Evolutionary conservation across 1,284 basidiomycete genomes (phyloP).

Genomic region (Cystobasidium slooffiae): DNA sequence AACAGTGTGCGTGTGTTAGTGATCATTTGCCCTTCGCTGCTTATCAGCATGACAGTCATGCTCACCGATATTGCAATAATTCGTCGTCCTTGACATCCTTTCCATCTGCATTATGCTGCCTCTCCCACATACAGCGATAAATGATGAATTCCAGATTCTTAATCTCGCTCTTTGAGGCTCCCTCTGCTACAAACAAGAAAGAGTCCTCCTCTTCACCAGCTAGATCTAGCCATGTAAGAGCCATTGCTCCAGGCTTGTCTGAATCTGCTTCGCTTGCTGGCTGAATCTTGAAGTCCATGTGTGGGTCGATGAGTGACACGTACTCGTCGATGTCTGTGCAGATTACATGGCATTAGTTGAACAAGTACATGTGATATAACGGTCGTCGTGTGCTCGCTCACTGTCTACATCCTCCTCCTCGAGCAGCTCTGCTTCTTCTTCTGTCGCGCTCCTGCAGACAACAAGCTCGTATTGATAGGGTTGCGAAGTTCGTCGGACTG

Average conservation of each 20-base stretch:
- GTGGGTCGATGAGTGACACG: constrained; percentile 38
- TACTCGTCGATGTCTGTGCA: constrained; percentile 36
- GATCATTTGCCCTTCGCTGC: background rate
- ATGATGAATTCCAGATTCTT: constrained; percentile 56
- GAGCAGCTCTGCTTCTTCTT: constrained; percentile 89
- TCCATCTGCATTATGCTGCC: constrained; percentile 47
- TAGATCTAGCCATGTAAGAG: constrained; percentile 87
- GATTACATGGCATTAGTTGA: background rate
- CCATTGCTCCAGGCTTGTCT: constrained; percentile 12
- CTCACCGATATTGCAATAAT: constrained; percentile 49
- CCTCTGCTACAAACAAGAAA: constrained; percentile 51
- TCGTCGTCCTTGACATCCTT: constrained; percentile 47
- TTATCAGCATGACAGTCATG: background rate
- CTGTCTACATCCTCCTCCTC: constrained; percentile 91
- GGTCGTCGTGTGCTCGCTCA: constrained; percentile 59
- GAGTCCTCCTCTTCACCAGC: constrained; percentile 66
- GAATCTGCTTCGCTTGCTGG: constrained; percentile 42
- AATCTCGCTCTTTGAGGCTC: constrained; percentile 50
- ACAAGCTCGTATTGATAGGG: constrained; percentile 96
- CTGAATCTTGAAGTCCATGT: constrained; percentile 28
- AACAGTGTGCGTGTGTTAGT: background rate
- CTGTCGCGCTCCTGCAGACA: constrained; percentile 90
- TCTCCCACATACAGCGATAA: constrained; percentile 55
- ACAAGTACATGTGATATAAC: background rate
- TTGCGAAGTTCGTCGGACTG: constrained; percentile 78